These are phyloP conservation scores for Podospora fimiseda DNA, from an alignment of 495 filamentous ascomycete species.

Conservation along the genomic window DNA sequence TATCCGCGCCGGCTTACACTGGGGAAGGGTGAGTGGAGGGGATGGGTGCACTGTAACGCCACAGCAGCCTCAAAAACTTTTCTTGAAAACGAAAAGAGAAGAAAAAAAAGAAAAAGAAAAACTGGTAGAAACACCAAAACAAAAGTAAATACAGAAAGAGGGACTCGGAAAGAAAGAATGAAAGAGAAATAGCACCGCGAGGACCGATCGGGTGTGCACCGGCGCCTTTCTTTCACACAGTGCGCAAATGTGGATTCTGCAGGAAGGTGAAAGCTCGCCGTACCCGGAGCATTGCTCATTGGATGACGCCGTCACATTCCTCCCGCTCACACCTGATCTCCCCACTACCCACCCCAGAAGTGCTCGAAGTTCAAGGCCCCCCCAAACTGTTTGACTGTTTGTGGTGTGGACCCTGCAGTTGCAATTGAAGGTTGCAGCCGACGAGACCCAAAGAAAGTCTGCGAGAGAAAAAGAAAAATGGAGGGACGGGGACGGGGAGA, in stretches of 20 bases:
- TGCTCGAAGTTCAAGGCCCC: no score
- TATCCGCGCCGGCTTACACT: neutral
- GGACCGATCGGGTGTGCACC: slow-evolving; percentile 10
- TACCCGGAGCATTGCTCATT: slow-evolving; percentile 15
- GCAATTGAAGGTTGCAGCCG: neutral
- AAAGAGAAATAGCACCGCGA: slow-evolving; percentile 4
- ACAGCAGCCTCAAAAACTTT: neutral
- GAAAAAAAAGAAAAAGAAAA: slow-evolving; percentile 3
- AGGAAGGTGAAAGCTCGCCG: slow-evolving; percentile 8
- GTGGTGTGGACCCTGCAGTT: neutral
- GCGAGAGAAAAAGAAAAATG: neutral
- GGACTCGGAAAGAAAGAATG: neutral
- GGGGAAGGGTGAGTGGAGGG: neutral
- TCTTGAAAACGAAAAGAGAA: slow-evolving; percentile 4
- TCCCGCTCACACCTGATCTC: neutral
- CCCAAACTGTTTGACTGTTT: neutral
- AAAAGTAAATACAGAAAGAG: neutral
- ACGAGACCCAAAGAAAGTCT: neutral
- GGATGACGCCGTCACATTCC: neutral
- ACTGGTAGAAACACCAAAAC: neutral
- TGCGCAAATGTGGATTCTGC: slow-evolving; percentile 9
- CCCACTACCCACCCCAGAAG: slow-evolving; percentile 4
- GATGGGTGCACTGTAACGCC: neutral
- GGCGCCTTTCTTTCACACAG: slow-evolving; percentile 10
- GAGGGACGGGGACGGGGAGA: no score